A percentile compares a stretch with the other conserved stretches of the same genome.
Conservation (phyloP, 305 asterid genomes). For the Fraxinus floribunda region DNA sequence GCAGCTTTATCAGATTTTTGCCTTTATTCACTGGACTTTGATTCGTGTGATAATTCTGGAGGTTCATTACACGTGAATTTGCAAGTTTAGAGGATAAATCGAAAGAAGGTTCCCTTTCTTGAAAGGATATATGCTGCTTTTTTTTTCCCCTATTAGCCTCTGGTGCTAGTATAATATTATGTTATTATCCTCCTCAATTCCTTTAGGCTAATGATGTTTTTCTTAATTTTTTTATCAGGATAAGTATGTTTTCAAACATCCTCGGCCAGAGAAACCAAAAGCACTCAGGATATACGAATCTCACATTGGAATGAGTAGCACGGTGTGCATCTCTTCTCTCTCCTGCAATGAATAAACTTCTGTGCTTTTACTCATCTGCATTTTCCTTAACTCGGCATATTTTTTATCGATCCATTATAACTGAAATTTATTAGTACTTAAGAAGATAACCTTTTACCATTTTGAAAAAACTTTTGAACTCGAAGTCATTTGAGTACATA, state of each 20-base stretch:
- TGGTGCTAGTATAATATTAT: constrained; percentile 15
- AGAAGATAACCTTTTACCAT: not conserved
- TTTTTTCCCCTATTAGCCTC: not conserved
- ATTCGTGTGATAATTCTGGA: constrained; percentile 1
- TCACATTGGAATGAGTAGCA: constrained; percentile 99
- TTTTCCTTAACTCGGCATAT: not conserved
- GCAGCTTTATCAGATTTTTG: constrained; percentile 20
- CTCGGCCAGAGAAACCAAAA: constrained; percentile 86
- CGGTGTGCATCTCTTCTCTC: constrained; percentile 61
- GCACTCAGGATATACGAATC: constrained; percentile 91
- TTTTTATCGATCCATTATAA: not conserved
- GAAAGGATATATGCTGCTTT: constrained; percentile 2
- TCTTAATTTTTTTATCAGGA: constrained; percentile 58
- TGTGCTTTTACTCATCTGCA: constrained; percentile 3
- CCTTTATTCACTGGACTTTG: constrained; percentile 14
- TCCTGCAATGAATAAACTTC: constrained; percentile 29
- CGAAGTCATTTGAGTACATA: not conserved
- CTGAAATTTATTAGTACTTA: not conserved
- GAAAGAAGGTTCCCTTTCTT: constrained; percentile 4
- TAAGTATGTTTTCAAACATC: constrained; percentile 71
- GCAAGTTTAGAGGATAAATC: constrained; percentile 3
- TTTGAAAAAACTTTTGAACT: not conserved
- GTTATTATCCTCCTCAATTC: constrained; percentile 8
- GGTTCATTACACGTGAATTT: constrained; percentile 14
- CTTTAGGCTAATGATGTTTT: constrained; percentile 22